Evolutionary conservation across 2,329 filamentous ascomycete genomes (phyloP).

Genomic region (Ceratocystis albifundus): DNA sequence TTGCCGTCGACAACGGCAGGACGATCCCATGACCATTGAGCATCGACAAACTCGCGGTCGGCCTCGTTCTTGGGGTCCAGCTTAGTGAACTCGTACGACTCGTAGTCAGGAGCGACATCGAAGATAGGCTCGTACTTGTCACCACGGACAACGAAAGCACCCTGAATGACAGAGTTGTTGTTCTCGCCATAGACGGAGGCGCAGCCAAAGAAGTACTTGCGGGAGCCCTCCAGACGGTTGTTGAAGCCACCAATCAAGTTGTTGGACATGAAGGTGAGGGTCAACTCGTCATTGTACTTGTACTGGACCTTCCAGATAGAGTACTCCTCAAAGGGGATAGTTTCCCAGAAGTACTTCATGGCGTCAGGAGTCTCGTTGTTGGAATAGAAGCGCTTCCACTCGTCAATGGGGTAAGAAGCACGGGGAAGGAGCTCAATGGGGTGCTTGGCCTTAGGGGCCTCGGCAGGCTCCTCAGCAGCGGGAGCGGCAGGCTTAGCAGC

Average conservation of each 20-base stretch:
- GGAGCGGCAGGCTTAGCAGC: slow-evolving; percentile 33
- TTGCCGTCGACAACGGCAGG: slow-evolving; percentile 70
- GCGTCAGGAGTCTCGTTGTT: slow-evolving; percentile 81
- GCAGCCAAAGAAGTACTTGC: slow-evolving; percentile 94
- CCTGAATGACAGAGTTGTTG: slow-evolving; percentile 83
- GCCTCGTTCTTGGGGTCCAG: slow-evolving; percentile 78
- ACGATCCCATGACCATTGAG: slow-evolving; percentile 88
- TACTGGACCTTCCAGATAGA: slow-evolving; percentile 89
- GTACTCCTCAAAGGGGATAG: slow-evolving; percentile 88
- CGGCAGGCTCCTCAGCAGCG: slow-evolving; percentile 36
- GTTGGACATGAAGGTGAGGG: slow-evolving; percentile 95
- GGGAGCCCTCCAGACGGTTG: slow-evolving; percentile 87
- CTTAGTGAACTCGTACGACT: slow-evolving; percentile 95
- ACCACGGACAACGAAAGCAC: slow-evolving; percentile 90
- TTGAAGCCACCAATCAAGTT: slow-evolving; percentile 99
- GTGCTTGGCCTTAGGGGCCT: slow-evolving; percentile 88
- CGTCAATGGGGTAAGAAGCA: slow-evolving; percentile 73
- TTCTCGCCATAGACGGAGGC: slow-evolving; percentile 78
- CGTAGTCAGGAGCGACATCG: slow-evolving; percentile 91
- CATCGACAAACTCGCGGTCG: slow-evolving; percentile 75
- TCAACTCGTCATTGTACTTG: slow-evolving; percentile 99
- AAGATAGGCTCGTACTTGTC: slow-evolving; percentile 78
- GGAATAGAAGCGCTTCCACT: slow-evolving; percentile 98
- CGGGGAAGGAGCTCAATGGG: slow-evolving; percentile 75
- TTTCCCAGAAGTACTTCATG: slow-evolving; percentile 97